Evolutionary conservation across 257 asterid genomes (phyloP).

Genomic region (Craterostigma plantagineum): DNA sequence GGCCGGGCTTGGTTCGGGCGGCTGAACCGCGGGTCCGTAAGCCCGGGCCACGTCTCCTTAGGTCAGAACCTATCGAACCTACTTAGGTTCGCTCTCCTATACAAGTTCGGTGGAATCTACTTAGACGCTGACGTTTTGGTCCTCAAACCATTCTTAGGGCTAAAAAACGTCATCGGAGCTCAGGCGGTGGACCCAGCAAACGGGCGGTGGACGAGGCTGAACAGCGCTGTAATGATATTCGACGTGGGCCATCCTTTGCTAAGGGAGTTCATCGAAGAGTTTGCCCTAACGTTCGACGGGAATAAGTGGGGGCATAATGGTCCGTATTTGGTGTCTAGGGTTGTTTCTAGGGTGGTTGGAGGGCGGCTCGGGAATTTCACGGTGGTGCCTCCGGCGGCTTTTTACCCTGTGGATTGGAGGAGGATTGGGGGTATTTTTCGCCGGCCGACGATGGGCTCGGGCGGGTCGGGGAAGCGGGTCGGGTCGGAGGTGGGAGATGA

Average conservation of each 20-base stretch:
- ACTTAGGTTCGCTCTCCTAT: conserved; percentile 66
- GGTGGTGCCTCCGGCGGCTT: conserved; percentile 54
- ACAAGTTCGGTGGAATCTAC: conserved; percentile 81
- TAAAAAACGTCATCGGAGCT: conserved; percentile 70
- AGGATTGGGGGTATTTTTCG: conserved; percentile 38
- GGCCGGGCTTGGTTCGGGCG: conserved; percentile 51
- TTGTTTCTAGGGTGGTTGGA: conserved; percentile 37
- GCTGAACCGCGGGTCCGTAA: conserved; percentile 37
- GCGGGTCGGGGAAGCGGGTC: conserved; percentile 55
- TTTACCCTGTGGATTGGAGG: conserved; percentile 92
- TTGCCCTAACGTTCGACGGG: conserved; percentile 85
- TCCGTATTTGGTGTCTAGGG: conserved; percentile 85
- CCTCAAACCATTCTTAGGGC: conserved; percentile 26
- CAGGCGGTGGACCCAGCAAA: conserved; percentile 44
- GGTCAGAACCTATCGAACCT: conserved; percentile 92
- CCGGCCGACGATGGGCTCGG: conserved; percentile 27
- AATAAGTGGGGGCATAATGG: conserved; percentile 98
- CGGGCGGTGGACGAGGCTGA: conserved; percentile 63
- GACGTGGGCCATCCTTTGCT: conserved; percentile 64
- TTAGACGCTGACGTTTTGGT: conserved; percentile 62
- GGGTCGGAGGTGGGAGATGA: conserved; percentile 39
- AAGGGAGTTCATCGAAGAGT: conserved; percentile 72
- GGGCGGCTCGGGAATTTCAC: conserved; percentile 44
- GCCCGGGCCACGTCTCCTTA: conserved; percentile 56
- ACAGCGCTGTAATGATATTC: conserved; percentile 84